Conservation (phyloP, 2,329 filamentous ascomycete genomes). For the Aspergillus luchuensis region DNA sequence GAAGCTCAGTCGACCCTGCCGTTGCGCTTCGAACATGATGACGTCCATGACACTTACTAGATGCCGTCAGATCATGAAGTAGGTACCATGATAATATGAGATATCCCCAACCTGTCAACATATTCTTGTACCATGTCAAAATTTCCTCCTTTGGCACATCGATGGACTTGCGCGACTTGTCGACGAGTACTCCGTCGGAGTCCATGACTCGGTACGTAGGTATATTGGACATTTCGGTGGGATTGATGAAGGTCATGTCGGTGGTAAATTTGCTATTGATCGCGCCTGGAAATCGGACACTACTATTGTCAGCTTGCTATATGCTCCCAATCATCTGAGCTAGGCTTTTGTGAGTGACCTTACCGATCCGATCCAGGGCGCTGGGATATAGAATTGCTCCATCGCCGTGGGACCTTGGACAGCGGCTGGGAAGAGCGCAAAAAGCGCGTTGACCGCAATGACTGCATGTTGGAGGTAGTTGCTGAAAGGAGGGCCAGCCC, state of each 20-base stretch:
- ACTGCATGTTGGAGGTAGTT: background rate
- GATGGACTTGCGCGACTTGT: conserved; percentile 66
- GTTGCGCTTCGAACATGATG: conserved; percentile 96
- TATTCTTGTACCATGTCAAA: conserved; percentile 63
- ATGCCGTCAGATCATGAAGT: conserved; percentile 16
- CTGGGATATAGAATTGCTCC: conserved; percentile 59
- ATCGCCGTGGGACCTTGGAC: conserved; percentile 40
- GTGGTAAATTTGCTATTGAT: conserved; percentile 91
- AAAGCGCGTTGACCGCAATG: conserved; percentile 3
- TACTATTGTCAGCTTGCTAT: conserved; percentile 31
- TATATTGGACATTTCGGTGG: conserved; percentile 72
- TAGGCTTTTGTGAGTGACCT: conserved; percentile 18
- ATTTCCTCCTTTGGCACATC: conserved; percentile 67
- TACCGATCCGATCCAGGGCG: conserved; percentile 63
- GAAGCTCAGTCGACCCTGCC: conserved; percentile 90
- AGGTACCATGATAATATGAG: background rate
- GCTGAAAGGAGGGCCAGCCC: background rate
- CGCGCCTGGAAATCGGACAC: conserved; percentile 82
- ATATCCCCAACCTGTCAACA: conserved; percentile 55
- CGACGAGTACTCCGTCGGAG: conserved; percentile 81
- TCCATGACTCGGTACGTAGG: conserved; percentile 91
- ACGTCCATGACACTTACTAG: conserved; percentile 83
- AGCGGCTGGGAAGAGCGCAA: conserved; percentile 6
- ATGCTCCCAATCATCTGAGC: background rate
- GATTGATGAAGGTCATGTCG: conserved; percentile 73